Conservation (phyloP, 2,329 filamentous ascomycete genomes). For the Aspergillus quadrilineatus region DNA sequence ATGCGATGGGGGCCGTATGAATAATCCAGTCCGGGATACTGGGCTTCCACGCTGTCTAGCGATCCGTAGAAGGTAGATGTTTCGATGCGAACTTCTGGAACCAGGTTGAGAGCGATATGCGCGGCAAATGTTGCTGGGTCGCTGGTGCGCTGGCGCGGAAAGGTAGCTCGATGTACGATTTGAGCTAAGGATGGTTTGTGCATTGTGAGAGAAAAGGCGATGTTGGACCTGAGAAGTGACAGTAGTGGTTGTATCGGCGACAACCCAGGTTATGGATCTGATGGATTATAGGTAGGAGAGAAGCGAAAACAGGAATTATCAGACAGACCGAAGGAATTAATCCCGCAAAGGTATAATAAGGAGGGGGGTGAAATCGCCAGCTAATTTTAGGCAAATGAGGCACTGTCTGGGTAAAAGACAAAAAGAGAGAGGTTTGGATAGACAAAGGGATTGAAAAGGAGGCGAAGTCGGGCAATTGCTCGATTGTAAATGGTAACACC, state of each 20-base stretch:
- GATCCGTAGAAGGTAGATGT: constrained; percentile 64
- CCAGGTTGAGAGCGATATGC: constrained; percentile 61
- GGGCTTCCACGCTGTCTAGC: constrained; percentile 63
- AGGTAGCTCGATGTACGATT: constrained; percentile 59
- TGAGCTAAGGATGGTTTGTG: constrained; percentile 60
- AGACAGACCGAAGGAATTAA: constrained; percentile 1
- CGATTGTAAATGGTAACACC: not conserved
- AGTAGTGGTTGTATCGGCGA: not conserved
- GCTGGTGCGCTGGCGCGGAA: constrained; percentile 55
- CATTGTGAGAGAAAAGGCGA: constrained; percentile 46
- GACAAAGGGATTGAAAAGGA: constrained; percentile 8
- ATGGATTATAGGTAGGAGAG: not conserved
- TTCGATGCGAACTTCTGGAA: constrained; percentile 65
- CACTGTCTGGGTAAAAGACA: not conserved
- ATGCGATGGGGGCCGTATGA: constrained; percentile 61
- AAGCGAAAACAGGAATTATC: constrained; percentile 2
- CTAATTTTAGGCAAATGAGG: constrained; percentile 17
- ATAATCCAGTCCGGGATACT: constrained; percentile 67
- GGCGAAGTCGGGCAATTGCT: constrained; percentile 4
- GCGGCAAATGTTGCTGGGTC: constrained; percentile 60
- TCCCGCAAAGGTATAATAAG: constrained; percentile 13
- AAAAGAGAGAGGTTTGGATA: constrained; percentile 1
- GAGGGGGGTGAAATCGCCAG: constrained; percentile 14
- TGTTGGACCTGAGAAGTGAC: not conserved
- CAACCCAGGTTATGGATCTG: constrained; percentile 1